Evolutionary conservation across 768 basidiomycete species (phyloP).

Genomic region (Sarcomyxa edulis): DNA sequence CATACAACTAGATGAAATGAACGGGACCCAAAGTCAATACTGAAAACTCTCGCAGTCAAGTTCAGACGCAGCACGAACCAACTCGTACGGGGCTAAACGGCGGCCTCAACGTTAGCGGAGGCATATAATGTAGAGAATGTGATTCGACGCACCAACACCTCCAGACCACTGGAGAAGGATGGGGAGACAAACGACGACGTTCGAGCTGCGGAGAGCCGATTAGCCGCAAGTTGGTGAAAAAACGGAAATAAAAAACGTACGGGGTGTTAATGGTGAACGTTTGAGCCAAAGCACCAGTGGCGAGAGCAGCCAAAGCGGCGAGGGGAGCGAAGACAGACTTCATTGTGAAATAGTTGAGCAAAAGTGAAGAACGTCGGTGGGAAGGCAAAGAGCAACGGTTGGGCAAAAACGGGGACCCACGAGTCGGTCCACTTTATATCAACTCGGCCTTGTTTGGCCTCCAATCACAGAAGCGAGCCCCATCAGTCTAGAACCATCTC

Average conservation of each 20-base stretch:
- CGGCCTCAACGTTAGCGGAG: constrained; percentile 12
- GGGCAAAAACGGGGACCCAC: no score
- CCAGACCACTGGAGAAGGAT: constrained; percentile 48
- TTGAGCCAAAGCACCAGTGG: constrained; percentile 39
- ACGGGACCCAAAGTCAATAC: no score
- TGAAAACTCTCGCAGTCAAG: no score
- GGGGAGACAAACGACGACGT: constrained; percentile 54
- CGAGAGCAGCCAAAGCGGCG: constrained; percentile 34
- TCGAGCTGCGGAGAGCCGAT: constrained; percentile 29
- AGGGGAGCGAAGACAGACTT: constrained; percentile 37
- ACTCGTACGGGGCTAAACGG: constrained; percentile 50
- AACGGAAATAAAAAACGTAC: constrained; percentile 31
- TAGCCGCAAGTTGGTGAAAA: constrained; percentile 8
- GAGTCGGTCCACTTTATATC: no score
- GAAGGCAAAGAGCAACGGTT: no score
- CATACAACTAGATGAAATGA: no score
- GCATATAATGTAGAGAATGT: not conserved
- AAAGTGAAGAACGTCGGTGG: constrained; percentile 18
- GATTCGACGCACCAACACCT: constrained; percentile 42
- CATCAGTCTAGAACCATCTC: no score
- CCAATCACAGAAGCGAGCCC: no score
- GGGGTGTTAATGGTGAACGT: constrained; percentile 61
- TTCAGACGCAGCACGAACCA: constrained; percentile 40
- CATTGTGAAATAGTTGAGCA: no score
- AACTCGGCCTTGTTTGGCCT: no score